These are phyloP conservation scores for Sclerotinia subarctica DNA, from an alignment of 2,329 filamentous ascomycete genomes.

Conservation along the genomic window DNA sequence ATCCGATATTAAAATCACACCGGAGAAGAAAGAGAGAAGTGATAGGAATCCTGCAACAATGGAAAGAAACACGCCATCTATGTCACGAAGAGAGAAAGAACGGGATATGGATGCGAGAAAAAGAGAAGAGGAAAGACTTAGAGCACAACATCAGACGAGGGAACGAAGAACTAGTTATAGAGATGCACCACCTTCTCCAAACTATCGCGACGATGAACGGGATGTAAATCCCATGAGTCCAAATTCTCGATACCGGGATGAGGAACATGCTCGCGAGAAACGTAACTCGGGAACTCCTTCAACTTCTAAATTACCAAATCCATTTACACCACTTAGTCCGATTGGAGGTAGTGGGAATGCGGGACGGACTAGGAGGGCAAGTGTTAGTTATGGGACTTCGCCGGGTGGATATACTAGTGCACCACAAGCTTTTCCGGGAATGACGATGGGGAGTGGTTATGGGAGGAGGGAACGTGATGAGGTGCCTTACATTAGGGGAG, in stretches of 20 bases:
- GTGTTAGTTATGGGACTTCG: constrained; percentile 9
- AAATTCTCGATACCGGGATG: neutral
- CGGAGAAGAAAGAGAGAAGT: constrained; percentile 4
- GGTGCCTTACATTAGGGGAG: constrained; percentile 16
- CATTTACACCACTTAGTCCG: neutral
- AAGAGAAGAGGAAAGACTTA: neutral
- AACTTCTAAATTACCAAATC: neutral
- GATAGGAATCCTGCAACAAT: neutral
- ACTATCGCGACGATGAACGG: neutral
- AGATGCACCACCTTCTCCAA: neutral
- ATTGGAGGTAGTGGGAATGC: neutral
- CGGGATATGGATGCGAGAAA: neutral
- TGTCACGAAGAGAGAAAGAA: constrained; percentile 10
- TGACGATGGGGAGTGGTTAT: neutral
- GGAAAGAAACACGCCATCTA: constrained; percentile 11
- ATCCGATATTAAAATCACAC: neutral
- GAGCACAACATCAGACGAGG: neutral
- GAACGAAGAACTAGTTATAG: constrained; percentile 7
- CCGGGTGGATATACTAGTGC: constrained; percentile 2
- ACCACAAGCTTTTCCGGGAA: constrained; percentile 6
- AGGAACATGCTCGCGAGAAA: constrained; percentile 1
- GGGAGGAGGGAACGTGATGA: neutral
- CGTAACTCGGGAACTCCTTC: neutral
- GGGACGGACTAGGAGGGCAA: constrained; percentile 5
- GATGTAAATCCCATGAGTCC: neutral